Base-by-base conservation (phyloP, 2,329 filamentous ascomycete genomes). In the Arthrobotrys conoides region DNA sequence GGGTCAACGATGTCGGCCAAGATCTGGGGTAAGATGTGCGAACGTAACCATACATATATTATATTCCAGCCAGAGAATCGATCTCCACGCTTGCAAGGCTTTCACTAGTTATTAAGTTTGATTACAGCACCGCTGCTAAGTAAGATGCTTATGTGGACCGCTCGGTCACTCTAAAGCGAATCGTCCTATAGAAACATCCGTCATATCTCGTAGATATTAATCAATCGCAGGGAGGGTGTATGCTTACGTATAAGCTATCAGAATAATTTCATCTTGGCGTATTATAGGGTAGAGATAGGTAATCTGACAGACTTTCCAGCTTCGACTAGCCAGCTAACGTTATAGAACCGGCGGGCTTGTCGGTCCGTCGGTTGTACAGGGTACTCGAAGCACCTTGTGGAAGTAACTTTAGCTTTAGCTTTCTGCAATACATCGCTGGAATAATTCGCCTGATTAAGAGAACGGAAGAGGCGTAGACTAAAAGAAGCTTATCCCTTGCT, bases 301-400 rank as follows among this genome's bases (percentile, higher is more conserved):
- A 77, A 70, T 71, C 30, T 63, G 38, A 59, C 66, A 24, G 46
- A 64, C 20, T 51, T n/a, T n/a, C 24, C 36, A 24, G 30, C 44
- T 41, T 53, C 63, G 67, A 75, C 20, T 22, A 59, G 44, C 27
- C 27, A 65, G 44, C 27, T 72, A 72, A 78, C 68, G 73, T 71
- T 71, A 77, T 72, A 55, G 53, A 59, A 64, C 75, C 75, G 75
- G 66, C 75, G 75, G 75, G 63, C 61, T 65, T 36, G 20, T 72
- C 75, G 75, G 75, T 69, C 75, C 75, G 75, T 78, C 75, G 75
- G 75, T 69, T 78, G 68, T 71, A 78, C 68, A 78, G 55, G 33
- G 51, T 49, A 48, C 49, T 61, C 53, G 1, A 44, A n/a, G 48
- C 49, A 66, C 36, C 57, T 20, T 33, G n/a, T 44, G 2, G 14